Evolutionary conservation across 805 yeast genomes (phyloP), one percentile per base, ranked within the genome.

Genomic region (Candida germanica): DNA sequence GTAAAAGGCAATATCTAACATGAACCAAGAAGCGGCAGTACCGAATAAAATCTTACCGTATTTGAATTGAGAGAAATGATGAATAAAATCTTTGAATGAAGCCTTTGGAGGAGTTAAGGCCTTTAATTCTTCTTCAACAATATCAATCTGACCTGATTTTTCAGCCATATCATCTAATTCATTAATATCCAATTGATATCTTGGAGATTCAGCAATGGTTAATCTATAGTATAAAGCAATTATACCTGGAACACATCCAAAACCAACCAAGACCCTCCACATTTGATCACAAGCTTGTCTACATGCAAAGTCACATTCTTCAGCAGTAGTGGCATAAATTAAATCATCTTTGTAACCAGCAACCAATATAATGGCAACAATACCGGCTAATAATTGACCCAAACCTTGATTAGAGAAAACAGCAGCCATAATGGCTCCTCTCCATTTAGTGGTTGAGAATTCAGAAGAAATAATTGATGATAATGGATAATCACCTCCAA

Each of bases 371-470:
- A 87, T 66, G 39, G 95, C 86, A 51, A 87, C 85, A 47, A 87
- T 71, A 77, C 91, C 95, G 42, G 87, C 95, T 13, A 80, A 56
- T 43, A 88, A 75, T 71, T 89, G 96, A 63, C 97, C 97, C 80
- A 93, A 79, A 65, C 96, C 97, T 70, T 89, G 97, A 72, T 88
- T 88, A 39, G 96, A 91, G 64, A 89, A 89, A 39, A 87, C 96
- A 19, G 96, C 95, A 57, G 86, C 88, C 95, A 87, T 87, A 52
- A 87, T 87, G 47, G 96, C 95, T 75, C 96, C 96, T 80, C 96
- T 85, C 95, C 95, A 87, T 64, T 84, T 87, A 48, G 96, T 87
- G 41, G 96, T 86, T 18, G 96, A 76, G 55, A 87, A 87, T 71
- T 87, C 96, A 40, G 96, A 82, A 7, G 95, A 83, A 48, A 87